Percentiles rank a stretch among this genome's conserved stretches.
Conservation (phyloP, 1,139 yeast genomes). For the Taiozyma onychis region DNA sequence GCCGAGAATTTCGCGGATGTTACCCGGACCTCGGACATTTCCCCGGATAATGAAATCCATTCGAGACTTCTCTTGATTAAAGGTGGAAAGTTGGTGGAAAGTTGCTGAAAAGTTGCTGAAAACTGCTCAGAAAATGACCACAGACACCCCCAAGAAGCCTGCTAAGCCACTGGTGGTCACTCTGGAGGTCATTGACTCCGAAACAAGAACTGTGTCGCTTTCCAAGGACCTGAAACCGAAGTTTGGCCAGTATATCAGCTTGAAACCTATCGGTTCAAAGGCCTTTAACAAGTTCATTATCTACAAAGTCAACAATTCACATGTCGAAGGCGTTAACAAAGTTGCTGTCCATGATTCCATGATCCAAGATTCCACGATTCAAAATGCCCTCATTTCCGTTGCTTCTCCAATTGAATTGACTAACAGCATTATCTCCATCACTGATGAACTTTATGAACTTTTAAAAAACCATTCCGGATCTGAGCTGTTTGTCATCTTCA, state of each 20-base stretch:
- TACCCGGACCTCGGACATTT: background rate
- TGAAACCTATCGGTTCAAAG: conserved; percentile 16
- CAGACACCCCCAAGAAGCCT: background rate
- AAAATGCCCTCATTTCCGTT: conserved; percentile 11
- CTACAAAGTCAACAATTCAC: conserved; percentile 8
- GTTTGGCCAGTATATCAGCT: conserved; percentile 7
- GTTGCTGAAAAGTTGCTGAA: too few species aligned
- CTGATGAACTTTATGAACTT: conserved; percentile 13
- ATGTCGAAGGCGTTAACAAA: conserved; percentile 5
- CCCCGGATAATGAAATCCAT: background rate
- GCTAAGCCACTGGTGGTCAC: conserved; percentile 2
- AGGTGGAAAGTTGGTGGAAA: too few species aligned
- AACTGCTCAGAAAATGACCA: background rate
- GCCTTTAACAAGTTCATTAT: conserved; percentile 9
- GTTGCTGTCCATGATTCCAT: conserved; percentile 13
- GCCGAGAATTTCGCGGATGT: background rate
- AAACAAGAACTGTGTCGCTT: background rate
- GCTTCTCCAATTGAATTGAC: conserved; percentile 11
- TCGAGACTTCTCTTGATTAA: too few species aligned
- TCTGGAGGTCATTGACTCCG: conserved; percentile 7
- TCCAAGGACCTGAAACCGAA: background rate
- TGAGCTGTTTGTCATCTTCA: conserved; percentile 9
- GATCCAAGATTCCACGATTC: conserved; percentile 14
- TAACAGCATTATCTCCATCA: conserved; percentile 17
- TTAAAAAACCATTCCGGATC: conserved; percentile 14